These are phyloP conservation scores for Mycena indigotica DNA, from an alignment of 768 basidiomycete species.

Conservation along the genomic window DNA sequence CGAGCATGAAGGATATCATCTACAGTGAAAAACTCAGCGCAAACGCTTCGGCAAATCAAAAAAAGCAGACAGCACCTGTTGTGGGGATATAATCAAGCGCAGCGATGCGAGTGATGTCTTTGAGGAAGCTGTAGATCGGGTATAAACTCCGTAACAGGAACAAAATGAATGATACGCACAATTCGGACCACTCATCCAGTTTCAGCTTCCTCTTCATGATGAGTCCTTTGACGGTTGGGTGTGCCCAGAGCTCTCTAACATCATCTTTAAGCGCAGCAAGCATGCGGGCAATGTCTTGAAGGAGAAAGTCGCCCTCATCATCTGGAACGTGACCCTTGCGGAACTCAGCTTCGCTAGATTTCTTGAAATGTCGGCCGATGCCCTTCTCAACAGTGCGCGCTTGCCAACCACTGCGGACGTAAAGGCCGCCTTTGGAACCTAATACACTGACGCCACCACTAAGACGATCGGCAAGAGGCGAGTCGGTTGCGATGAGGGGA, in stretches of 20 bases:
- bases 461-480: constrained; percentile 67
- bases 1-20: constrained; percentile 90
- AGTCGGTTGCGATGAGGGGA: constrained; percentile 62
- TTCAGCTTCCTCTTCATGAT: constrained; percentile 70
- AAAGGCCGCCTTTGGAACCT: constrained; percentile 75
- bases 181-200: constrained; percentile 87
- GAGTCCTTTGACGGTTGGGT: constrained; percentile 68
- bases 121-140: constrained; percentile 60
- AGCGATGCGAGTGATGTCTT: constrained; percentile 72
- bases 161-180: constrained; percentile 52
- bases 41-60: too few relatives aligned
- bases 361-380: constrained; percentile 36
- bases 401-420: constrained; percentile 83
- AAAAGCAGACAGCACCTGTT: constrained; percentile 67
- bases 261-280: constrained; percentile 62
- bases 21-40: constrained; percentile 36
- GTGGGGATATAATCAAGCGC: constrained; percentile 71
- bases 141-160: constrained; percentile 19
- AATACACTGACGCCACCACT: constrained; percentile 74
- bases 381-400: constrained; percentile 63
- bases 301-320: constrained; percentile 52
- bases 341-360: constrained; percentile 35
- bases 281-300: constrained; percentile 63
- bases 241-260: constrained; percentile 71
- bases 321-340: constrained; percentile 37